Evolutionary conservation across 805 yeast genomes (phyloP).

Genomic region (Spathaspora arborariae): DNA sequence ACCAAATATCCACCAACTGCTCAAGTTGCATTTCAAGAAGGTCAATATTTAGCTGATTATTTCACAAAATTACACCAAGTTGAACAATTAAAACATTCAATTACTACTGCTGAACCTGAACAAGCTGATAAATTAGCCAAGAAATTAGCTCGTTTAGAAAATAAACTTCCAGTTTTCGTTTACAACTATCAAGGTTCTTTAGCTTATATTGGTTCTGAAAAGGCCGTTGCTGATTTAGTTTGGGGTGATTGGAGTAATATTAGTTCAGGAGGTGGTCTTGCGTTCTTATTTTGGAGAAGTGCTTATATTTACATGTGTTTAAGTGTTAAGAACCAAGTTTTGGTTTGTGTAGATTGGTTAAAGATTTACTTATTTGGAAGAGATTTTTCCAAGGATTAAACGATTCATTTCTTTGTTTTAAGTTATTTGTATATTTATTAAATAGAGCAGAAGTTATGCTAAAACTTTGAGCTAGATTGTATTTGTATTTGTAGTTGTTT

Average conservation of each 20-base stretch:
- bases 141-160: slow-evolving; percentile 42
- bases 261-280: slow-evolving; percentile 78
- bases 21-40: slow-evolving; percentile 96
- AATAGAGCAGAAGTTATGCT: background rate
- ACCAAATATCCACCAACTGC: slow-evolving; percentile 94
- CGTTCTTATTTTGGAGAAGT: slow-evolving; percentile 91
- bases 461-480: background rate
- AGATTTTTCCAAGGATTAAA: slow-evolving; percentile 80
- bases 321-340: slow-evolving; percentile 80
- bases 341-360: slow-evolving; percentile 85
- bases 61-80: slow-evolving; percentile 63
- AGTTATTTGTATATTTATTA: background rate
- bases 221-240: slow-evolving; percentile 88
- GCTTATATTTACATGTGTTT: slow-evolving; percentile 93
- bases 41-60: slow-evolving; percentile 70
- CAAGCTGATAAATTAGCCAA: slow-evolving; percentile 42
- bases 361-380: slow-evolving; percentile 88
- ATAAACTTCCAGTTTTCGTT: slow-evolving; percentile 56
- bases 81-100: slow-evolving; percentile 50
- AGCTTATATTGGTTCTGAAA: slow-evolving; percentile 90
- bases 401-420: slow-evolving; percentile 2
- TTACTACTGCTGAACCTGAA: slow-evolving; percentile 38
- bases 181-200: slow-evolving; percentile 90
- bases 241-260: slow-evolving; percentile 77
- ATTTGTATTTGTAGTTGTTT: background rate